Evolutionary conservation across 2,329 filamentous ascomycete species (phyloP), one percentile per base, ranked within the genome.

Genomic region (Zasmidium citrigriseum): DNA sequence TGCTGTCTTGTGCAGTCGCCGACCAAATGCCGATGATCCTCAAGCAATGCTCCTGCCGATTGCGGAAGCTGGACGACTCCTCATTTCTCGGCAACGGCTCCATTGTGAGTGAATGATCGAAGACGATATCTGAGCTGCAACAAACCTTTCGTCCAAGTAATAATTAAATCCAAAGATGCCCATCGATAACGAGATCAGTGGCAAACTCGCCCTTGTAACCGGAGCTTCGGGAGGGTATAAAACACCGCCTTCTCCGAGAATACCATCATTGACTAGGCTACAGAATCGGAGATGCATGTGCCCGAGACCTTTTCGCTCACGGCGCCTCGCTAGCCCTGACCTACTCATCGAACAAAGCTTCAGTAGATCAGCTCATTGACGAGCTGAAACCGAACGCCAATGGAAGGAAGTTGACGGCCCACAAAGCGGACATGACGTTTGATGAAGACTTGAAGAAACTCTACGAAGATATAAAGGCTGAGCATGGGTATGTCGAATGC

Each of bases 201-300:
- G 82, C 57, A 77, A 81, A 52, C 72, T 86, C 46, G 84, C 83
- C 46, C 76, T 87, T 9, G 79, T 87, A 48, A 87, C 84, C 1
- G 85, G 84, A 46, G 84, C 84, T 48, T 86, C 83, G 53, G 83
- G 83, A 66, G 84, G 84, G 84, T 85, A 73, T 64, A 38, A 18
- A 27, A 3, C 27, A 45, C 4, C 18, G 25, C 22, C 23, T 34
- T 46, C 12, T 38, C 14, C n/a, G 21, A 47, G 22, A 44, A 25
- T 29, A 49, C 47, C 34, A 22, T 23, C 56, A 12, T 52, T 58
- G 24, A 29, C 51, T 27, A 21, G 7, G 27, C 2, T 12, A 25
- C 56, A 86, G 85, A n/a, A 87, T 88, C 51, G 85, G 85, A 21
- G 78, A 79, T 60, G 83, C 83, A 46, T 84, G 82, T 64, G 84